These are phyloP conservation scores for Monosporozyma aquatica DNA, from an alignment of 805 yeast genomes.

Conservation along the genomic window DNA sequence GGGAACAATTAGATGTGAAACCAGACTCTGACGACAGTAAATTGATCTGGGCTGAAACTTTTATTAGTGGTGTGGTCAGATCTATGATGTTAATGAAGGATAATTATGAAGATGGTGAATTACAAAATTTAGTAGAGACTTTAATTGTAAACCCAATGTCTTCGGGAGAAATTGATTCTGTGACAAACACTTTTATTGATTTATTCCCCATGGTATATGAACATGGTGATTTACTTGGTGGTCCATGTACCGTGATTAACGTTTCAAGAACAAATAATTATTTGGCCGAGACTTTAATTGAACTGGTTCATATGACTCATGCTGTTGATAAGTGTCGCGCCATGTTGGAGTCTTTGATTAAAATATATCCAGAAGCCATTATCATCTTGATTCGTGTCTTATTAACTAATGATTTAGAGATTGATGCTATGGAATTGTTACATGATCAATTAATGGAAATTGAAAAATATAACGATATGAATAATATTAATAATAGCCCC, in stretches of 20 bases:
- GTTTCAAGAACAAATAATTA: slow-evolving; percentile 29
- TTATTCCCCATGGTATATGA: slow-evolving; percentile 28
- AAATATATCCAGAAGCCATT: slow-evolving; percentile 21
- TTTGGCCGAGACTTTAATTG: slow-evolving; percentile 26
- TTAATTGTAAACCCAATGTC: slow-evolving; percentile 71
- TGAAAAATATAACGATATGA: slow-evolving; percentile 8
- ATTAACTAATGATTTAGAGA: slow-evolving; percentile 29
- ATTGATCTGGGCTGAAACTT: slow-evolving; percentile 46
- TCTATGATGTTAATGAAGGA: slow-evolving; percentile 38
- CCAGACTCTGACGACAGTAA: slow-evolving; percentile 42
- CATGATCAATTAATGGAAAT: slow-evolving; percentile 21
- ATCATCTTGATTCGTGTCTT: slow-evolving; percentile 27
- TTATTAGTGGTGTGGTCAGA: slow-evolving; percentile 59
- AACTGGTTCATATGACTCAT: slow-evolving; percentile 25
- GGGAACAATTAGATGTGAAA: slow-evolving; percentile 22
- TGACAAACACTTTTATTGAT: slow-evolving; percentile 25
- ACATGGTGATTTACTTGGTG: slow-evolving; percentile 26
- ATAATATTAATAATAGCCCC: background rate
- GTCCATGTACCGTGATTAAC: slow-evolving; percentile 25
- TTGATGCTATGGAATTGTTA: slow-evolving; percentile 29
- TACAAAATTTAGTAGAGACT: slow-evolving; percentile 66
- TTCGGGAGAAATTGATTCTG: slow-evolving; percentile 27
- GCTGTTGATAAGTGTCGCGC: slow-evolving; percentile 19
- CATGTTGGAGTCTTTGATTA: slow-evolving; percentile 20
- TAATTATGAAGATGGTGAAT: slow-evolving; percentile 60